Conservation (phyloP, 2,329 filamentous ascomycete genomes). For the Cladosporium sphaerospermum region DNA sequence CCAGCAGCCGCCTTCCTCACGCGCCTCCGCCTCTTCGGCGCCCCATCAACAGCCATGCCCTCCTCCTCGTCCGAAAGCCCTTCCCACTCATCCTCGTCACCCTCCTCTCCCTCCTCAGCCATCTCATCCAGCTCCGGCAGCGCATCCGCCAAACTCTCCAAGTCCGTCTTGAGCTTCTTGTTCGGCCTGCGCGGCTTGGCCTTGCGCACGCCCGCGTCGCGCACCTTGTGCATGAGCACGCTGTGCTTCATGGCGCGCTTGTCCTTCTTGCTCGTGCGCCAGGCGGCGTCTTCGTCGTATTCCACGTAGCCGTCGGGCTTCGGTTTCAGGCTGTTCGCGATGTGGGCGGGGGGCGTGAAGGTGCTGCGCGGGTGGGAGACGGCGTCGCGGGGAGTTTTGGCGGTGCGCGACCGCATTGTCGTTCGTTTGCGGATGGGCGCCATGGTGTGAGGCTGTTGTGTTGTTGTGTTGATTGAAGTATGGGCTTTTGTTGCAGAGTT, state of each 20-base stretch:
- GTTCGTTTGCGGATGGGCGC: slow-evolving; percentile 48
- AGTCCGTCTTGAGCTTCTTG: slow-evolving; percentile 63
- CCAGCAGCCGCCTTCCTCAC: slow-evolving; percentile 23
- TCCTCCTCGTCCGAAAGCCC: slow-evolving; percentile 24
- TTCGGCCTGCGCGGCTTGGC: slow-evolving; percentile 30
- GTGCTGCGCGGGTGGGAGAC: slow-evolving; percentile 47
- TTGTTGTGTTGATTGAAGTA: background rate
- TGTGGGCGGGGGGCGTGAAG: slow-evolving; percentile 28
- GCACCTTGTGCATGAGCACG: slow-evolving; percentile 52
- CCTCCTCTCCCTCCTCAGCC: slow-evolving; percentile 36
- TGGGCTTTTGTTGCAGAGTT: background rate
- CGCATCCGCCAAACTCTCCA: slow-evolving; percentile 73
- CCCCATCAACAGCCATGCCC: slow-evolving; percentile 12
- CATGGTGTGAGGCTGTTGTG: slow-evolving; percentile 20
- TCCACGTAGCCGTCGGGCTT: slow-evolving; percentile 31
- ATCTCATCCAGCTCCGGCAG: slow-evolving; percentile 53
- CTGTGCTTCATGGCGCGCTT: slow-evolving; percentile 79
- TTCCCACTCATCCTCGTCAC: slow-evolving; percentile 34
- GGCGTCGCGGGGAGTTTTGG: slow-evolving; percentile 38
- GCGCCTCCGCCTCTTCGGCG: slow-evolving; percentile 13
- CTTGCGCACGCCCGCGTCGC: slow-evolving; percentile 61
- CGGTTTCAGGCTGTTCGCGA: slow-evolving; percentile 23
- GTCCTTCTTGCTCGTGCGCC: slow-evolving; percentile 71
- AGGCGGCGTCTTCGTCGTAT: slow-evolving; percentile 47
- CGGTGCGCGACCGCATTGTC: slow-evolving; percentile 44